phyloP scores from a whole-genome alignment of 2,329 filamentous ascomycete genomes.

The Diaporthe sp. region DNA sequence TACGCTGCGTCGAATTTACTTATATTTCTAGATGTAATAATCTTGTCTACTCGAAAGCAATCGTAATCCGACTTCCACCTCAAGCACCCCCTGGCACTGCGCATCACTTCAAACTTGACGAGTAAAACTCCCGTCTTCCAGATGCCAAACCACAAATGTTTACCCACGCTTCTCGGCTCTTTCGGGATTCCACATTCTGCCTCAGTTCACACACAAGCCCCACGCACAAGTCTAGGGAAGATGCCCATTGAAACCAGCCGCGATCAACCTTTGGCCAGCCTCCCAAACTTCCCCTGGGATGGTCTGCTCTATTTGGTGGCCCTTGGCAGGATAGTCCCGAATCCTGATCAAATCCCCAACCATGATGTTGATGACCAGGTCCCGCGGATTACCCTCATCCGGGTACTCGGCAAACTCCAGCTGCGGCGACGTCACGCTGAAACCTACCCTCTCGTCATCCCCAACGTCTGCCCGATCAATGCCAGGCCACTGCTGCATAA shows the following conservation, averaged over 20 bases:
- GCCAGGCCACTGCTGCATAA: conserved; percentile 57
- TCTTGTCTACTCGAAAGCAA: not conserved
- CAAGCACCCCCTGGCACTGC: too few relatives aligned
- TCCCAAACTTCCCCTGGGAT: conserved; percentile 55
- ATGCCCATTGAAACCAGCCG: conserved; percentile 51
- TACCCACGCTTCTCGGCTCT: not conserved
- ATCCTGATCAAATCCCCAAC: conserved; percentile 57
- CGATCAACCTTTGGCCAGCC: conserved; percentile 52
- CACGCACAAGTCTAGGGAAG: conserved; percentile 44
- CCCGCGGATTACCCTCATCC: conserved; percentile 51
- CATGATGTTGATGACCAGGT: conserved; percentile 56
- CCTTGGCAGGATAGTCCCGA: conserved; percentile 52
- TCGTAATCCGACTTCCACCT: not conserved
- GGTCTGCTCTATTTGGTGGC: conserved; percentile 55
- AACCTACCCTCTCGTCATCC: conserved; percentile 37
- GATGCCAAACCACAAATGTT: not conserved
- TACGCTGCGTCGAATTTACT: not conserved
- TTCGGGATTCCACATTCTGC: not conserved
- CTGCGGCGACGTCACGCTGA: conserved; percentile 54
- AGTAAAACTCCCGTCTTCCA: too few relatives aligned
- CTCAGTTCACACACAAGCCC: not conserved
- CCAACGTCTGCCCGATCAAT: not conserved
- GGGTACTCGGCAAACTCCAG: conserved; percentile 53
- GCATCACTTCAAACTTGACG: too few relatives aligned
- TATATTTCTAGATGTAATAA: not conserved